Evolutionary conservation across 2,329 filamentous ascomycete species (phyloP).

Genomic region (Nemania sp.): DNA sequence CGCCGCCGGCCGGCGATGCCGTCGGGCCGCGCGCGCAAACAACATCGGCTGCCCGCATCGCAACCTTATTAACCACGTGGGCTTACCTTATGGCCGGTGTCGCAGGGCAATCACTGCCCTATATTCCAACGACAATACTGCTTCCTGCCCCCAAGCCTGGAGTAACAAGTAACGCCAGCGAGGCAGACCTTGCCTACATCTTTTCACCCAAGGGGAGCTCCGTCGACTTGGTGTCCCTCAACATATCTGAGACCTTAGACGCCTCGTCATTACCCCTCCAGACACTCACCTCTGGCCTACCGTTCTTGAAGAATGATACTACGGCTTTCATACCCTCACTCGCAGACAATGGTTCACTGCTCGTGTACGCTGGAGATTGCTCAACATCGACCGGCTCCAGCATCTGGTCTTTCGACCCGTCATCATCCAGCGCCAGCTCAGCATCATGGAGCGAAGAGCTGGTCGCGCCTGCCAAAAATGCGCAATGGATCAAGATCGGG

Average conservation of each 20-base stretch:
- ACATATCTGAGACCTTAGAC: constrained; percentile 62
- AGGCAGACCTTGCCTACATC: constrained; percentile 65
- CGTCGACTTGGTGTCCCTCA: constrained; percentile 64
- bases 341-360: constrained; percentile 68
- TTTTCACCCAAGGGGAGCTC: constrained; percentile 59
- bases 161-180: constrained; percentile 37
- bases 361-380: constrained; percentile 77
- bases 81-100: constrained; percentile 26
- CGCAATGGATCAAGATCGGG: constrained; percentile 37
- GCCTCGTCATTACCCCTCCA: constrained; percentile 49
- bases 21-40: constrained; percentile 13
- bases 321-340: constrained; percentile 70
- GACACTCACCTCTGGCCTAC: constrained; percentile 60
- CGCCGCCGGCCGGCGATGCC: constrained; percentile 31
- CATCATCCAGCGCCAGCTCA: constrained; percentile 42
- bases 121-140: constrained; percentile 76
- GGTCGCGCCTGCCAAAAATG: constrained; percentile 27
- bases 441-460: constrained; percentile 48
- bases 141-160: constrained; percentile 52
- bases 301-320: constrained; percentile 60
- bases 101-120: constrained; percentile 63
- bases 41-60: constrained; percentile 31
- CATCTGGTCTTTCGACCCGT: constrained; percentile 70
- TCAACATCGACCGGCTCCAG: constrained; percentile 52
- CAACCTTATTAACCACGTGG: constrained; percentile 27